Percentiles rank a stretch among this genome's conserved stretches.
phyloP scores from a whole-genome alignment of 2,329 filamentous ascomycete species.

The Alternaria viburni region DNA sequence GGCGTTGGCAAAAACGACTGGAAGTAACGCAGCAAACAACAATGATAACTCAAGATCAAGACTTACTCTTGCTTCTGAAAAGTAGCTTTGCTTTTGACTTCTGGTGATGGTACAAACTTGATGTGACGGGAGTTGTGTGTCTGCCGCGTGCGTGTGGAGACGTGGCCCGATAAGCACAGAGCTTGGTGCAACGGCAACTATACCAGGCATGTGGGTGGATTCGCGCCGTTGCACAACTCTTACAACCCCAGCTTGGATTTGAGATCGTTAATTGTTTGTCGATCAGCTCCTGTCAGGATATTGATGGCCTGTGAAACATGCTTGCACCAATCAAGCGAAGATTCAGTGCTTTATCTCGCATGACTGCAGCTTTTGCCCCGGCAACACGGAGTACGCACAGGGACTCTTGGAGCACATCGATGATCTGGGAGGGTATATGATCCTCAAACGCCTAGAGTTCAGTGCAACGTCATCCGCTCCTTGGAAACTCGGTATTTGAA shows the following conservation, averaged over 20 bases:
- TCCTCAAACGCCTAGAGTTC: neutral
- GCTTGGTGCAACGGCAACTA: neutral
- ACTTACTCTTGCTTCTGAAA: neutral
- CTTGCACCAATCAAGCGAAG: constrained; percentile 21
- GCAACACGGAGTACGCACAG: neutral
- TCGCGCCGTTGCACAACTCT: neutral
- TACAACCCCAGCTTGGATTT: neutral
- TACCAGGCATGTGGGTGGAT: neutral
- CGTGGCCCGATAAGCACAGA: constrained; percentile 3
- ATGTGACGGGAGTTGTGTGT: neutral
- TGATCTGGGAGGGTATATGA: neutral
- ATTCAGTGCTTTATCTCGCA: constrained; percentile 51
- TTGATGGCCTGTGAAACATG: constrained; percentile 11
- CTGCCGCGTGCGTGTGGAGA: constrained; percentile 3
- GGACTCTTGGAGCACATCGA: neutral
- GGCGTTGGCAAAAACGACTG: constrained; percentile 7
- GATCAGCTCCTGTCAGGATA: constrained; percentile 10
- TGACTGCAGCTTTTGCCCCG: neutral
- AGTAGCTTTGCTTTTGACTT: constrained; percentile 7
- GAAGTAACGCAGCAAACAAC: neutral
- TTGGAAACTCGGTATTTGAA: neutral
- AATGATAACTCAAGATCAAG: neutral
- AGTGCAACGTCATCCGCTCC: constrained; percentile 14
- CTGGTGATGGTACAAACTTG: neutral
- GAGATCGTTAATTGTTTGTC: constrained; percentile 2